Conservation (phyloP, 1,284 basidiomycete genomes). For the Trichosporon ovoides region DNA sequence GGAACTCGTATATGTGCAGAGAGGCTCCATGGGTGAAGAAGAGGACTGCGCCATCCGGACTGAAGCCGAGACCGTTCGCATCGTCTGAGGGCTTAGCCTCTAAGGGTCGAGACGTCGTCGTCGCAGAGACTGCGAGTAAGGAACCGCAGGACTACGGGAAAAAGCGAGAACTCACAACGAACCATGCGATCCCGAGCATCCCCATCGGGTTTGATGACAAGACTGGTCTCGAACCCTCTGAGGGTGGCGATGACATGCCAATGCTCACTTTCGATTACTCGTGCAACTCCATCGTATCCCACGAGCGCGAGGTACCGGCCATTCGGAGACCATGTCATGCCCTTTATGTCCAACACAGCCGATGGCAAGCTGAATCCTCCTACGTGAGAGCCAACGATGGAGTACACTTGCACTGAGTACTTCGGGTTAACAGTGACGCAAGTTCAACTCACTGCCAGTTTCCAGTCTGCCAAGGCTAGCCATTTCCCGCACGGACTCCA, state of each 20-base stretch:
- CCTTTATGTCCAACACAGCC: constrained; percentile 55
- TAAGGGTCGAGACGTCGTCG: no score
- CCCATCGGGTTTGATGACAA: not conserved
- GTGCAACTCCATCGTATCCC: constrained; percentile 8
- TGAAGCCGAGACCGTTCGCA: constrained; percentile 63
- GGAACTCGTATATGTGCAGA: constrained; percentile 39
- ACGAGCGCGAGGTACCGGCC: constrained; percentile 10
- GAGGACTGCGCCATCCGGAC: constrained; percentile 64
- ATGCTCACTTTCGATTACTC: constrained; percentile 13
- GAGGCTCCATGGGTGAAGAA: constrained; percentile 49
- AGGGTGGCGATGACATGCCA: constrained; percentile 9
- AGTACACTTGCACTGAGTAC: constrained; percentile 75
- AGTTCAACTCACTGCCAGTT: constrained; percentile 59
- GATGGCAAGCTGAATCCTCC: constrained; percentile 59
- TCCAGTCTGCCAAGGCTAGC: constrained; percentile 75
- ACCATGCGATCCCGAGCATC: not conserved
- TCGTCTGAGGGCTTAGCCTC: not conserved
- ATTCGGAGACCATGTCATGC: constrained; percentile 69
- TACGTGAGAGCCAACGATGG: constrained; percentile 64
- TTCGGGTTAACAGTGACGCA: constrained; percentile 38
- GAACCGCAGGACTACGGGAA: no score
- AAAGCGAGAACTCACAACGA: constrained; percentile 1
- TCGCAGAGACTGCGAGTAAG: no score
- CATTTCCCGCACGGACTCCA: constrained; percentile 76
- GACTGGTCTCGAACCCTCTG: not conserved